Base-by-base conservation (phyloP, 352 stramenopile species). In the Phytophthora tubulina region DNA sequence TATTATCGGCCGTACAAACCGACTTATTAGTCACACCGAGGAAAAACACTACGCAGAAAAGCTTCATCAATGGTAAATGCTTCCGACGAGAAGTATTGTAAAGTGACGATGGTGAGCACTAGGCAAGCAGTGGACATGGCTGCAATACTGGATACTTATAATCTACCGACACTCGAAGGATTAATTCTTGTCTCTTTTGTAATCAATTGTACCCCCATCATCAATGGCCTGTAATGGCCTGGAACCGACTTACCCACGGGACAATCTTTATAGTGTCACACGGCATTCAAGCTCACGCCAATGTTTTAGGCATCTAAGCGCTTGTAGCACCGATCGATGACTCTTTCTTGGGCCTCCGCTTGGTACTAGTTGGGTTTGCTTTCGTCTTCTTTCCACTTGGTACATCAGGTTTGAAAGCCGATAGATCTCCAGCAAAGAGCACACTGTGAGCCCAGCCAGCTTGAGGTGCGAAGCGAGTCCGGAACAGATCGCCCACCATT, bases 371-470 rank as follows among this genome's bases (percentile, higher is more conserved):
- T 55, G 48, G 35, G 2, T 67, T 73, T 45, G 31, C 10, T 70
- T 64, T 68, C 4, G 50, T 80, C 44, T 79, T 80, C 45, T 63
- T 48, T 35, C 17, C 59, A 38, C 31, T 63, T 1, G 67, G 35
- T 14, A 84, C 33, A 4, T 76, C 46, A 6, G 63, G 58, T 64
- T 81, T 79, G 55, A 87, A 88, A 15, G 67, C 55, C 1, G 74
- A 70, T 15, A 90, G 69, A 55, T 90, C 80, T 27, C 78, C 82
- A 27, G 79, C 77, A 39, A 90, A 90, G 14, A 90, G 61, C 10
- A 90, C 74, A 27, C 69, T 96, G 67, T 90, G 95, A 1, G 96
- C 95, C 97, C 97, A 99, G 8, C 97, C 97, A 31, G 96, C 93
- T 70, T 93, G 89, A 35, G 76, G 77, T 2, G 80, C 76, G 74